These are phyloP conservation scores for Aspergillus phoenicis DNA, from an alignment of 2,329 filamentous ascomycete genomes.

Conservation along the genomic window DNA sequence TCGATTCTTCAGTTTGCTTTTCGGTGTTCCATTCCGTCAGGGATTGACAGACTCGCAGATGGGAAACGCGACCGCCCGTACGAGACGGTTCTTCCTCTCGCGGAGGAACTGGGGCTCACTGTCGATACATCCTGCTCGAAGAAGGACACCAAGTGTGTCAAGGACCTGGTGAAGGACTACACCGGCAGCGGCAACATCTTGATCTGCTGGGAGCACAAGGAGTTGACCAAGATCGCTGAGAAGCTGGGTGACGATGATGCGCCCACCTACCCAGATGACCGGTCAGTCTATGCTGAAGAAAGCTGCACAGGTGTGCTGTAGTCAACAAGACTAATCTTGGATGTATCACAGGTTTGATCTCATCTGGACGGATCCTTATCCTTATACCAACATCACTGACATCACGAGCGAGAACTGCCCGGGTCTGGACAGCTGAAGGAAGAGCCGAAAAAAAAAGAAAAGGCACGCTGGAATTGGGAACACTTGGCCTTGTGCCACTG, in stretches of 20 bases:
- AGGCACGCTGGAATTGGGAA: no score
- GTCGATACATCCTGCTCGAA: conserved; percentile 61
- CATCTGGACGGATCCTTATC: conserved; percentile 60
- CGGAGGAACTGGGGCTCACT: conserved; percentile 56
- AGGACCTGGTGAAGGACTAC: conserved; percentile 53
- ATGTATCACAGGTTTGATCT: conserved; percentile 48
- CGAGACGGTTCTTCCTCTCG: conserved; percentile 60
- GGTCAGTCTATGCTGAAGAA: conserved; percentile 32
- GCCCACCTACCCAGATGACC: conserved; percentile 54
- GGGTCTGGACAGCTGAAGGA: conserved; percentile 49
- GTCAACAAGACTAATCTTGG: conserved; percentile 3
- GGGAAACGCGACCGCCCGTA: conserved; percentile 58
- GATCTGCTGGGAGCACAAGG: conserved; percentile 64
- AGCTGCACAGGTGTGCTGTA: neutral
- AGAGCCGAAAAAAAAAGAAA: no score
- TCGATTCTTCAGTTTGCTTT: neutral
- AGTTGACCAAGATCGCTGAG: conserved; percentile 55
- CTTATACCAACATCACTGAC: conserved; percentile 52
- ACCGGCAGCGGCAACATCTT: conserved; percentile 58
- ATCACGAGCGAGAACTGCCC: conserved; percentile 57
- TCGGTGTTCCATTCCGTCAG: neutral
- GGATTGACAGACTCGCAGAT: conserved; percentile 32
- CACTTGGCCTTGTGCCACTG: neutral
- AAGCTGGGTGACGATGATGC: conserved; percentile 55
- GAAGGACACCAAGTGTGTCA: conserved; percentile 59